phyloP scores from a whole-genome alignment of 2,329 filamentous ascomycete genomes.

The Pseudogymnoascus sp. region DNA sequence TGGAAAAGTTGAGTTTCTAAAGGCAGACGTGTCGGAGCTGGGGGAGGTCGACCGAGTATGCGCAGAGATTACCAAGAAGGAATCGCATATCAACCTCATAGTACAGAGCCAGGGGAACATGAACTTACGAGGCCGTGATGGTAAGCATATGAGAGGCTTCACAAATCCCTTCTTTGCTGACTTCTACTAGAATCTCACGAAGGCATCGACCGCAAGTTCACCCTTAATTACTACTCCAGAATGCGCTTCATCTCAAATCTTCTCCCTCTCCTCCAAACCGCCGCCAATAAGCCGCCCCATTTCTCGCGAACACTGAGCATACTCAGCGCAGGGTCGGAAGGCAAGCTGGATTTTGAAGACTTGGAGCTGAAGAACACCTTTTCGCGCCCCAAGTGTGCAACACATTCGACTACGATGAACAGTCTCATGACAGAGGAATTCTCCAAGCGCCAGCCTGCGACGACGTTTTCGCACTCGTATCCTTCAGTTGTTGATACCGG shows the following conservation, averaged over 20 bases:
- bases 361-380: slow-evolving; percentile 25
- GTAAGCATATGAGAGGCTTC: slow-evolving; percentile 12
- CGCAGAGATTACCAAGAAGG: slow-evolving; percentile 39
- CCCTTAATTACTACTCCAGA: slow-evolving; percentile 44
- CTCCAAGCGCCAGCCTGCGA: slow-evolving; percentile 35
- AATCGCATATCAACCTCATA: slow-evolving; percentile 44
- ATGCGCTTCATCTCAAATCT: slow-evolving; percentile 48
- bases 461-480: slow-evolving; percentile 41
- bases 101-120: slow-evolving; percentile 44
- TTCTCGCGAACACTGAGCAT: slow-evolving; percentile 48
- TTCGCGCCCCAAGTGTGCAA: slow-evolving; percentile 16
- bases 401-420: slow-evolving; percentile 26
- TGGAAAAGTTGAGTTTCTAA: slow-evolving; percentile 37
- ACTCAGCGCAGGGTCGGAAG: slow-evolving; percentile 44
- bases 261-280: slow-evolving; percentile 40
- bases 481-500: slow-evolving; percentile 40
- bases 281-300: slow-evolving; percentile 28
- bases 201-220: slow-evolving; percentile 22
- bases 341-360: slow-evolving; percentile 37
- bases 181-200: slow-evolving; percentile 19
- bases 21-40: slow-evolving; percentile 39
- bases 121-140: slow-evolving; percentile 20
- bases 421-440: slow-evolving; percentile 44
- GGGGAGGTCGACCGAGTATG: slow-evolving; percentile 40
- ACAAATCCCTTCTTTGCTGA: not conserved